Evolutionary conservation across 345 rosid genomes (phyloP), one percentile per base, ranked within the genome.

Genomic region (Pseudoturritis turrita): DNA sequence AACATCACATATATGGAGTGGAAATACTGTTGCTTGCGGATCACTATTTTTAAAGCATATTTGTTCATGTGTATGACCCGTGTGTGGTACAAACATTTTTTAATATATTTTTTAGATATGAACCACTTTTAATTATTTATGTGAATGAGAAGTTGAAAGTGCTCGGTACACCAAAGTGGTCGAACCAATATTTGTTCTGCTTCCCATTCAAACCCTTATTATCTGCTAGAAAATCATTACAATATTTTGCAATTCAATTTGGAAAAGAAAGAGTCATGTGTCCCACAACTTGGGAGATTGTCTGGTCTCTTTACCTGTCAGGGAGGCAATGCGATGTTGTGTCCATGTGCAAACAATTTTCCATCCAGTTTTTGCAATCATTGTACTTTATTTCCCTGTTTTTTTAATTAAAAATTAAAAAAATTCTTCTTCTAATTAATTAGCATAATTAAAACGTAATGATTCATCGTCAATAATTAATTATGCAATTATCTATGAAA

Each of bases 221-320:
- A 55, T 43, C 44, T 57, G 46, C 45, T 35, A 69, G 57, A 31
- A 45, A 45, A 25, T 23, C 74, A 56, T 56, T 56, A 68, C 64
- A 56, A 33, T 10, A 14, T 44, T 3, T 14, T 5, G 13, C 31
- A 29, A 43, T 55, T 28, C 26, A 69, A 57, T 23, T 59, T 49
- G 60, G 61, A 28, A 71, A 63, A 51, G 59, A 49, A 62, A 36
- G 66, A 65, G 23, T 65, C 40, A 56, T 65, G 59, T 65, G 77
- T 65, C 77, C 77, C 72, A 73, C 72, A 56, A 57, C 35, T 65
- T 73, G 72, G 71, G 77, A 73, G 77, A 47, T 65, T 65, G 77
- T 73, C 72, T 73, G 72, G 59, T 57, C 72, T 65, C 60, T 73
- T 73, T 55, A 39, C 44, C 25, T 47, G 77, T 46, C 72, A 55